phyloP scores from a whole-genome alignment of 495 filamentous ascomycete genomes.

The Immersiella caudata region DNA sequence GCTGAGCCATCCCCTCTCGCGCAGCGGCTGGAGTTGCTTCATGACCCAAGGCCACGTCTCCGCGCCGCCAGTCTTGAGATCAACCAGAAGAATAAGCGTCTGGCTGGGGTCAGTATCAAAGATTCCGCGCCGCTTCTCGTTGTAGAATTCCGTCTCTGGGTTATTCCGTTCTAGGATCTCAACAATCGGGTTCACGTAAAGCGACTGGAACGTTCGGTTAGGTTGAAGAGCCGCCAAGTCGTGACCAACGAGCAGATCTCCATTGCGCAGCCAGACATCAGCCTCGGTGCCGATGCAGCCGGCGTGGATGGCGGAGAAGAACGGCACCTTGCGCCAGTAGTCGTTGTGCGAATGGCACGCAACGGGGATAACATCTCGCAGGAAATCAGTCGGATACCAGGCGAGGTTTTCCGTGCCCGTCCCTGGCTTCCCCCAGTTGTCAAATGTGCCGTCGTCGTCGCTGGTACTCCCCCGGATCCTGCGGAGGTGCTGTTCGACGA shows the following conservation, averaged over 20 bases:
- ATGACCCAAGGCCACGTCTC: constrained; percentile 60
- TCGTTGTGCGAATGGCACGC: constrained; percentile 86
- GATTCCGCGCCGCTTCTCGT: constrained; percentile 54
- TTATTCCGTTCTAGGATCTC: constrained; percentile 60
- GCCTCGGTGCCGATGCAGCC: constrained; percentile 79
- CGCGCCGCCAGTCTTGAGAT: constrained; percentile 63
- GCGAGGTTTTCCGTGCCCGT: constrained; percentile 51
- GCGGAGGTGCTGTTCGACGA: constrained; percentile 3
- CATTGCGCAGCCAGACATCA: constrained; percentile 81
- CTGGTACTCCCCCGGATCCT: background rate
- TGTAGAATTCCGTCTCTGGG: constrained; percentile 47
- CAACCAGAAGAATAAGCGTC: constrained; percentile 71
- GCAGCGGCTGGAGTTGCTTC: constrained; percentile 65
- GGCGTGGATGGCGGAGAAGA: constrained; percentile 63
- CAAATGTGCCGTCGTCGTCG: constrained; percentile 54
- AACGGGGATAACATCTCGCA: constrained; percentile 68
- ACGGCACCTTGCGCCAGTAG: constrained; percentile 81
- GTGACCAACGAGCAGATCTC: constrained; percentile 66
- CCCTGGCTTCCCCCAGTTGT: constrained; percentile 55
- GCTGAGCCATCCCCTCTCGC: constrained; percentile 62
- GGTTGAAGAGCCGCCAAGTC: constrained; percentile 52
- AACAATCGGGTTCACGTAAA: constrained; percentile 69
- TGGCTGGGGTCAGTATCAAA: constrained; percentile 63
- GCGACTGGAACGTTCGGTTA: constrained; percentile 60
- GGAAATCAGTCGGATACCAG: constrained; percentile 76